Evolutionary conservation across 164 flowering plant species (phyloP).

Genomic region (Magnolia changhungtana): DNA sequence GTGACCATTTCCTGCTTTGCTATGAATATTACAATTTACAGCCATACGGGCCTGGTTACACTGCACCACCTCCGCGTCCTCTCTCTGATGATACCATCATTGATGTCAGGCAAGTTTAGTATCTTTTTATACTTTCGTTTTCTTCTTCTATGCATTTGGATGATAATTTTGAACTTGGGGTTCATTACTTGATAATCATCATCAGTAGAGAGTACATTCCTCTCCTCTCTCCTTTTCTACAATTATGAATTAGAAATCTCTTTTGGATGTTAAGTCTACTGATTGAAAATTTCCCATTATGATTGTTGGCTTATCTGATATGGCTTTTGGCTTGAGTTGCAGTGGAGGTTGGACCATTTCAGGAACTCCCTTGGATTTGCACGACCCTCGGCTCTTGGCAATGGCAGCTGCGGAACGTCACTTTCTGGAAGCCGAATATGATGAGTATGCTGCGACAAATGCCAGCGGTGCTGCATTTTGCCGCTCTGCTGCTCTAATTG

Average conservation of each 20-base stretch:
- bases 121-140: background rate
- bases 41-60: constrained; percentile 85
- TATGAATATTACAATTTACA: constrained; percentile 19
- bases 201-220: background rate
- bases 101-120: constrained; percentile 63
- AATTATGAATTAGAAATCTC: background rate
- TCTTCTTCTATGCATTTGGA: background rate
- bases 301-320: background rate
- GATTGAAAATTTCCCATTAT: background rate
- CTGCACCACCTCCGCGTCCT: constrained; percentile 71
- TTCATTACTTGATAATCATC: background rate
- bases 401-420: constrained; percentile 93
- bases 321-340: constrained; percentile 16
- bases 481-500: constrained; percentile 89
- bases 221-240: no score
- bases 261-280: background rate
- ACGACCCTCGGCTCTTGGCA: constrained; percentile 86
- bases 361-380: constrained; percentile 74
- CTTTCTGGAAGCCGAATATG: constrained; percentile 80
- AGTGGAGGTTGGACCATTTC: constrained; percentile 91
- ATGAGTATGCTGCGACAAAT: constrained; percentile 78
- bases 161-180: background rate
- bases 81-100: constrained; percentile 65
- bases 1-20: background rate
- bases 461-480: constrained; percentile 91